Base-by-base conservation (phyloP, 2,329 filamentous ascomycete species). In the Dendryphion nanum region DNA sequence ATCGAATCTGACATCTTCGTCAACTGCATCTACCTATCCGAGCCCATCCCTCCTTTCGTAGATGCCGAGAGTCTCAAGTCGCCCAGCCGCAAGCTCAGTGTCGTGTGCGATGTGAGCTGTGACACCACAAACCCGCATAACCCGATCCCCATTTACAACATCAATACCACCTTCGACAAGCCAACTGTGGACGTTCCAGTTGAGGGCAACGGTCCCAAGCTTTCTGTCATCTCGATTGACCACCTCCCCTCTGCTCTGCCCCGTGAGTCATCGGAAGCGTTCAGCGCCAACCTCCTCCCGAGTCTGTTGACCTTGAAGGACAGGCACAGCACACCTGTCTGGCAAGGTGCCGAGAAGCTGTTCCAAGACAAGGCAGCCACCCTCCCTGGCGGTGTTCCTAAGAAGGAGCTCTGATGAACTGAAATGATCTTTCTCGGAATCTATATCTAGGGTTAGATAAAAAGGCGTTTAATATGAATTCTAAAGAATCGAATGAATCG, bases 181-280 rank as follows among this genome's bases (percentile, higher is more conserved):
- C 91, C 90, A n/a, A 95, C 89, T 1, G 83, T 95, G 0, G 77
- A 82, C 1, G 85, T 93, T 17, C 72, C 80, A 21, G 81, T 75
- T 48, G 79, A 71, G 57, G 75, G 67, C 32, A 69, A 74, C 38
- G 70, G 72, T 37, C 77, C 81, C 1, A 76, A 78, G 6, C 70
- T 95, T 40, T 83, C 79, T 33, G 86, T 96, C 52, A 95, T 96
- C 67, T 85, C 82, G 19, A 68, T 67, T 30, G 63, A 68, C 47
- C 66, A 68, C 44, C 57, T 69, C 8, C 66, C 66, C 2, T 67
- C 82, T 37, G 78, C 96, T 50, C 75, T 97, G 24, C 87, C 91
- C 1, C 77, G 91, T 37, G 91, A 96, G 71, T 83, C 89, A 18
- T 89, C 82, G 30, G 89, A 96, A 70, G 83, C 83, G 15, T 96